Conservation (phyloP, 768 basidiomycete species). For the Leucocoprinus birnbaumii region DNA sequence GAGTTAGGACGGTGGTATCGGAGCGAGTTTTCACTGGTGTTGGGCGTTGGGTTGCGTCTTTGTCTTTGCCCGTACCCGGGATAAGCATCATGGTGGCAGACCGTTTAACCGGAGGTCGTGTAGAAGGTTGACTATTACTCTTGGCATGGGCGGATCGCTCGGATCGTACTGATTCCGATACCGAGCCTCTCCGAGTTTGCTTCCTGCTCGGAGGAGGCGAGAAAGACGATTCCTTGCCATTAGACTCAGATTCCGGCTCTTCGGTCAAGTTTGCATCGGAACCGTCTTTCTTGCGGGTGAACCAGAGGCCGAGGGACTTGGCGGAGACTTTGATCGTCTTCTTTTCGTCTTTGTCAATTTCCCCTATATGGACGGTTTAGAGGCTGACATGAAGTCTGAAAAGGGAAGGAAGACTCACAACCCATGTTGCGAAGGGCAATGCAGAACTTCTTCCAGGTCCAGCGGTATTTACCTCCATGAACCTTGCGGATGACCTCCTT, state of each 20-base stretch:
- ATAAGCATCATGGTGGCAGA: constrained; percentile 19
- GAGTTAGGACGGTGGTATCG: constrained; percentile 25
- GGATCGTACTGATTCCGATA: constrained; percentile 10
- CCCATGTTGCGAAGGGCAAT: constrained; percentile 80
- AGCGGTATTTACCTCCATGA: constrained; percentile 73
- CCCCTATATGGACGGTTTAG: constrained; percentile 45
- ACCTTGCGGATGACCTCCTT: constrained; percentile 73
- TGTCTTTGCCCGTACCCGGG: no score
- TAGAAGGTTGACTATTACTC: neutral
- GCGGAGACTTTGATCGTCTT: constrained; percentile 60
- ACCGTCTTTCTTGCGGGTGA: constrained; percentile 44
- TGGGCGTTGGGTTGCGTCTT: constrained; percentile 19
- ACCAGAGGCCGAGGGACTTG: constrained; percentile 51
- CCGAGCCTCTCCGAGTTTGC: constrained; percentile 23
- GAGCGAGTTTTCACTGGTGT: constrained; percentile 21
- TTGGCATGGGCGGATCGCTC: neutral
- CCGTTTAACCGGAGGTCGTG: neutral
- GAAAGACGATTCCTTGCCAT: constrained; percentile 13
- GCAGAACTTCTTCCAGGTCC: constrained; percentile 84
- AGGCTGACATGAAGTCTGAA: neutral
- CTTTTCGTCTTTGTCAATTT: constrained; percentile 56
- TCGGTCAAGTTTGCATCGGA: constrained; percentile 2
- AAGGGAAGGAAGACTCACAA: constrained; percentile 45
- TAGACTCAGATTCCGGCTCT: constrained; percentile 18
- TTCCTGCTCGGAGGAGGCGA: constrained; percentile 22